Percentiles rank a stretch among this genome's conserved stretches.
These are phyloP conservation scores for Tothia fuscella DNA, from an alignment of 2,329 filamentous ascomycete species.

Conservation along the genomic window DNA sequence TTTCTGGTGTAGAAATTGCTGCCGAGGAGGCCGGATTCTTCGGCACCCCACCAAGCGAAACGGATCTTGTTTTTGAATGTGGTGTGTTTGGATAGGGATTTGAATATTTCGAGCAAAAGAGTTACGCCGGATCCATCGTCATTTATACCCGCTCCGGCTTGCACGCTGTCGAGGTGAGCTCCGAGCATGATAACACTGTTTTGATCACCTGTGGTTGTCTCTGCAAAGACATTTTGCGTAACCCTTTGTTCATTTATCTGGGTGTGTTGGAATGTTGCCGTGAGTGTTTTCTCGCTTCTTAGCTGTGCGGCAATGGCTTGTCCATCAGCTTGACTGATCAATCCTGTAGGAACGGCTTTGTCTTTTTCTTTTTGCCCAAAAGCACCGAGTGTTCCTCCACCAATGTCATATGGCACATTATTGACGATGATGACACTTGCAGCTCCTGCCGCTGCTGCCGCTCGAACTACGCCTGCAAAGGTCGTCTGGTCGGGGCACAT, in stretches of 20 bases:
- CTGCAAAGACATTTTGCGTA: constrained; percentile 51
- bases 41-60: constrained; percentile 56
- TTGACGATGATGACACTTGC: constrained; percentile 32
- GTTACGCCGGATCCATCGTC: constrained; percentile 35
- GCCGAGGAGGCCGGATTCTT: constrained; percentile 53
- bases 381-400: constrained; percentile 28
- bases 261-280: constrained; percentile 32
- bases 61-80: constrained; percentile 56
- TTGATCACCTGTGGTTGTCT: constrained; percentile 46
- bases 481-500: constrained; percentile 31
- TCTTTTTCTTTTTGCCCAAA: constrained; percentile 25
- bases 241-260: constrained; percentile 36
- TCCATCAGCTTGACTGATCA: constrained; percentile 34
- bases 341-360: constrained; percentile 28
- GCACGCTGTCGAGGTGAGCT: constrained; percentile 51
- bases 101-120: constrained; percentile 50
- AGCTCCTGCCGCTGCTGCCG: constrained; percentile 30
- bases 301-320: constrained; percentile 29
- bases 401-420: constrained; percentile 24
- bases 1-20: constrained; percentile 42
- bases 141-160: constrained; percentile 45
- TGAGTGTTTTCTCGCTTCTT: constrained; percentile 27
- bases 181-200: constrained; percentile 56
- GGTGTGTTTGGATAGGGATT: constrained; percentile 43
- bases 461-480: constrained; percentile 27